A percentile compares a stretch with the other conserved stretches of the same genome.
Evolutionary conservation across 1,284 basidiomycete genomes (phyloP).

Genomic region (Exsudoporus floridanus): DNA sequence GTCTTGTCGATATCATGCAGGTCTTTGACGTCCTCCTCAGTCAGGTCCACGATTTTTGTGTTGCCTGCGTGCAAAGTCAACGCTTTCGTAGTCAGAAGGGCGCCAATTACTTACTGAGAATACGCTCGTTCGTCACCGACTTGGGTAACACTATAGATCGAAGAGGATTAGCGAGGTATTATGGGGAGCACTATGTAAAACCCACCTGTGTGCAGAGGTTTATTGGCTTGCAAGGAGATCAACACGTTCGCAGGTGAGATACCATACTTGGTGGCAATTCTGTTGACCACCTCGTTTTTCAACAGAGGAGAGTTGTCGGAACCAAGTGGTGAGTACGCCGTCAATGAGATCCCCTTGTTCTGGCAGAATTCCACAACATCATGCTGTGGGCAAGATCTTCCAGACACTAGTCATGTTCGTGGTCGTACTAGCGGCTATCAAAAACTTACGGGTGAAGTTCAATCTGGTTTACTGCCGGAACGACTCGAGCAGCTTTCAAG

Average conservation of each 20-base stretch:
- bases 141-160: slow-evolving; percentile 52
- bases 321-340: slow-evolving; percentile 78
- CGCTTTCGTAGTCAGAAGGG: neutral
- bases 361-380: slow-evolving; percentile 63
- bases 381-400: slow-evolving; percentile 57
- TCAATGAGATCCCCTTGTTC: slow-evolving; percentile 62
- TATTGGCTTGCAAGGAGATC: slow-evolving; percentile 66
- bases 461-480: slow-evolving; percentile 82
- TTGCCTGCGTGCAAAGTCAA: slow-evolving; percentile 41
- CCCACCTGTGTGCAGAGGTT: slow-evolving; percentile 52
- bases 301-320: slow-evolving; percentile 75
- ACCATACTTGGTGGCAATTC: slow-evolving; percentile 54
- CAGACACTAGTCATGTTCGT: slow-evolving; percentile 10
- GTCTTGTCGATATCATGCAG: slow-evolving; percentile 58
- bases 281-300: slow-evolving; percentile 52
- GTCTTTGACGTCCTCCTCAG: slow-evolving; percentile 54
- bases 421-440: neutral
- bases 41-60: slow-evolving; percentile 54
- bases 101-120: slow-evolving; percentile 42
- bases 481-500: slow-evolving; percentile 56
- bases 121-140: slow-evolving; percentile 60
- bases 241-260: slow-evolving; percentile 59
- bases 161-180: neutral
- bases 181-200: neutral
- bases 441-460: slow-evolving; percentile 68